phyloP scores from a whole-genome alignment of 139 green algal genomes.

The Chlorella ohadii region DNA sequence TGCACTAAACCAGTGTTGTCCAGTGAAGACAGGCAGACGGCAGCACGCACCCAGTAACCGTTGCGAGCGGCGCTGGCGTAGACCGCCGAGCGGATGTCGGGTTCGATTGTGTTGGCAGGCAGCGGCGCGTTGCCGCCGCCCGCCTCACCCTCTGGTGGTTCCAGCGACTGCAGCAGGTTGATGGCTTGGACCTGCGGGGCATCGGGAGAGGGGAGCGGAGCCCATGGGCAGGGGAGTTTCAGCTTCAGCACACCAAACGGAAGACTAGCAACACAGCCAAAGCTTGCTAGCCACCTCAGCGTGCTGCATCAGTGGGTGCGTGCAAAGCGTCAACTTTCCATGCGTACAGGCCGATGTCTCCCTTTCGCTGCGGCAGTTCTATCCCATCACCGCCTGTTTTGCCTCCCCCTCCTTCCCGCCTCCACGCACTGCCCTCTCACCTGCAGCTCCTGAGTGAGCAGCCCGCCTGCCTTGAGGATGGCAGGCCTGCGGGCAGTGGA shows the following conservation, averaged over 20 bases:
- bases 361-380: no score
- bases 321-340: no score
- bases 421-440: not conserved
- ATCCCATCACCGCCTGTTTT: no score
- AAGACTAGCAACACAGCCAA: no score
- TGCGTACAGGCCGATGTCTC: no score
- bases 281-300: no score
- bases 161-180: not conserved
- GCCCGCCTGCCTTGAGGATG: conserved; percentile 9
- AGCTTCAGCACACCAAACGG: no score
- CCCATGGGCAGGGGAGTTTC: no score
- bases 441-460: not conserved
- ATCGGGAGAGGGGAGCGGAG: no score
- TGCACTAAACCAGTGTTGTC: no score
- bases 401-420: no score
- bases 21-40: not conserved
- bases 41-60: not conserved
- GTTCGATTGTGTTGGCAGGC: conserved; percentile 21
- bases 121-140: not conserved
- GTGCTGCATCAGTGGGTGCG: no score
- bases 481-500: not conserved
- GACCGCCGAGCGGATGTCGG: conserved; percentile 57
- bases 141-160: not conserved
- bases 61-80: conserved; percentile 51
- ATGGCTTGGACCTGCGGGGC: conserved; percentile 33